These are phyloP conservation scores for Acanthamoeba castellanii DNA, from an alignment of 208 protist genomes.

Conservation along the genomic window DNA sequence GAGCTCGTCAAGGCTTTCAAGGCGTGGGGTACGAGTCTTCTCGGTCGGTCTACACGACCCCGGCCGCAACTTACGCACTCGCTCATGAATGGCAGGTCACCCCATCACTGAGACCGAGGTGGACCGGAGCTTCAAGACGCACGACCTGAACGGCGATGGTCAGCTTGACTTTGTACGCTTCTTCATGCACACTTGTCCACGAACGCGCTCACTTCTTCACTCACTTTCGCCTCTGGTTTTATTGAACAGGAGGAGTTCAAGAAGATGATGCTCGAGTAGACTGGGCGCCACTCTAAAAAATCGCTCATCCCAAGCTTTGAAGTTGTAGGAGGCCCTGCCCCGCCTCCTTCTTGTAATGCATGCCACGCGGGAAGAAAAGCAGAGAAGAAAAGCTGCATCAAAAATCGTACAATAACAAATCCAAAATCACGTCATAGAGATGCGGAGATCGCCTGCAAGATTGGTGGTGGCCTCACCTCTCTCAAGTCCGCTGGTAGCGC, in stretches of 20 bases:
- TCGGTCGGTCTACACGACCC: not conserved
- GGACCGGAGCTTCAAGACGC: conserved; percentile 13
- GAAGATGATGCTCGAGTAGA: conserved; percentile 65
- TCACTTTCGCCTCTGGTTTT: not conserved
- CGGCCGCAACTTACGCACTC: not conserved
- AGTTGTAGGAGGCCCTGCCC: no score
- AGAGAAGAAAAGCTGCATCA: no score
- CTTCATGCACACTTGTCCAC: not conserved
- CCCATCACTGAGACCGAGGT: conserved; percentile 9
- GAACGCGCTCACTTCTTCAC: not conserved
- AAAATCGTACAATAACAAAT: no score
- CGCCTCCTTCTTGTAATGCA: no score
- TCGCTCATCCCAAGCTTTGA: not conserved
- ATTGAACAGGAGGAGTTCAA: conserved; percentile 55
- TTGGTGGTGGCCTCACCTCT: no score
- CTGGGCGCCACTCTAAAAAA: not conserved
- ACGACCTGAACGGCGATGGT: conserved; percentile 62
- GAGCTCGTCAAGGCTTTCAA: conserved; percentile 71
- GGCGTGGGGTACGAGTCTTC: conserved; percentile 16
- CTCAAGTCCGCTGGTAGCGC: no score
- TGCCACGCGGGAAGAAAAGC: no score
- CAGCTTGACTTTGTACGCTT: conserved; percentile 64
- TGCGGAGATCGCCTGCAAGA: no score
- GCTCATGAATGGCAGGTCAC: not conserved
- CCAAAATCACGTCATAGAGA: no score